Base-by-base conservation (phyloP, 306 rosid genomes). In the Ochetophila trinervis region DNA sequence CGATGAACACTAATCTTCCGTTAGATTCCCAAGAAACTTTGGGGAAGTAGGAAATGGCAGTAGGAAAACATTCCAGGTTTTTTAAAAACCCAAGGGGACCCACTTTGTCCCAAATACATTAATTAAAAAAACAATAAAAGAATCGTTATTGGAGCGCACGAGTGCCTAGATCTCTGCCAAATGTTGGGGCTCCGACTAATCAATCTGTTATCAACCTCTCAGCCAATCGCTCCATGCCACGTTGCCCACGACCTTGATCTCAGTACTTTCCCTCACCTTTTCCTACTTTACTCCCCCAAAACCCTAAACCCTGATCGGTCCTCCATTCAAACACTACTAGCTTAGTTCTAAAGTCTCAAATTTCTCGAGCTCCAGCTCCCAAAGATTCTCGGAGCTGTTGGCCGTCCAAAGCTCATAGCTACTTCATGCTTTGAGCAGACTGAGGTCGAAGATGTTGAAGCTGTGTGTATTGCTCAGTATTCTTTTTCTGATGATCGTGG, bases 371-470 rank as follows among this genome's bases (percentile, higher is more conserved):
- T 27, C 9, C 30, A 15, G 19, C 17, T 60, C 23, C n/a, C 30
- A 10, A 19, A 17, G 21, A n/a, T 50, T 19, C 17, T 50, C 11
- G 6, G 6, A 50, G 54, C 24, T 7, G 48, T 48, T 27, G 18
- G 34, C 8, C 34, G 0, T 14, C n/a, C 48, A 44, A 36, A 34
- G 73, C 66, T 58, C 10, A 8, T 14, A 12, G 51, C 13, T 21
- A 21, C n/a, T 59, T 60, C 24, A 62, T 32, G 74, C 35, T 34
- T 59, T 24, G 32, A 13, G 36, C 14, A 12, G 30, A 23, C 0
- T 57, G 62, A 42, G 63, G 37, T 23, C 45, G 30, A 69, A 68
- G 51, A 84, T 83, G 87, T 45, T 47, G 72, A 59, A 53, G 57
- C 12, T 73, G 48, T 58, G 57, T 23, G 30, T 62, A 18, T 21